Percentiles rank a stretch among this genome's conserved stretches.
Evolutionary conservation across 345 rosid species (phyloP).

Genomic region (Pseudoturritis turrita): DNA sequence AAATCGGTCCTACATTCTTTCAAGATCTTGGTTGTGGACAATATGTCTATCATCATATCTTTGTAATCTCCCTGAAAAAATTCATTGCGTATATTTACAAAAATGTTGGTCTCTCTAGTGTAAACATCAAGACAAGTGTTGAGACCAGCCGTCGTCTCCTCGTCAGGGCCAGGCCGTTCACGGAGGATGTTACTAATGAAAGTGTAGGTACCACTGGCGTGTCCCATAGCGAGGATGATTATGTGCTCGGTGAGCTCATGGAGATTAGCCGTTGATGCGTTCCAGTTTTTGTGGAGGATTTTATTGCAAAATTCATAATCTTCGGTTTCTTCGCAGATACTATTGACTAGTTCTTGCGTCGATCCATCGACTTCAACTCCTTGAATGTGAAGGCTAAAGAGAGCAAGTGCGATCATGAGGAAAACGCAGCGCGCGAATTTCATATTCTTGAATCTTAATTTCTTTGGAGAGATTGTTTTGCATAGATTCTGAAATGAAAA

Average conservation of each 20-base stretch:
- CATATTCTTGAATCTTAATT: not conserved
- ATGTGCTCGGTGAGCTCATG: conserved; percentile 10
- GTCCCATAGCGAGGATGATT: not conserved
- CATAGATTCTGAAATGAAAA: conserved; percentile 3
- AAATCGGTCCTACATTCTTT: conserved; percentile 1
- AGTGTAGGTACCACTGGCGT: conserved; percentile 7
- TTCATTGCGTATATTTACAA: not conserved
- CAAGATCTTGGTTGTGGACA: not conserved
- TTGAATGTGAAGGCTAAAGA: not conserved
- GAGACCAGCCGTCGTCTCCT: not conserved
- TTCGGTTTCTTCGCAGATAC: conserved; percentile 1
- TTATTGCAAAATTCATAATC: conserved; percentile 4
- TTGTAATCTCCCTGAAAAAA: not conserved
- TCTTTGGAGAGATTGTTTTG: not conserved
- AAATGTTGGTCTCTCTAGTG: not conserved
- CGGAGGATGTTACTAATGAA: conserved; percentile 15
- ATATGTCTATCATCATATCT: not conserved
- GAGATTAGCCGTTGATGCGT: conserved; percentile 1
- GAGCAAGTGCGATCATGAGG: not conserved
- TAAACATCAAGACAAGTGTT: not conserved
- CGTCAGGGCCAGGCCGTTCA: not conserved
- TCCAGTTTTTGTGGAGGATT: not conserved
- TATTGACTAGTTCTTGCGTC: conserved; percentile 9
- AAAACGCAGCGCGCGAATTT: not conserved
- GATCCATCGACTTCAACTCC: not conserved